Percentiles rank a stretch among this genome's conserved stretches.
Evolutionary conservation across 2,329 filamentous ascomycete species (phyloP).

Genomic region (Capronia americana): DNA sequence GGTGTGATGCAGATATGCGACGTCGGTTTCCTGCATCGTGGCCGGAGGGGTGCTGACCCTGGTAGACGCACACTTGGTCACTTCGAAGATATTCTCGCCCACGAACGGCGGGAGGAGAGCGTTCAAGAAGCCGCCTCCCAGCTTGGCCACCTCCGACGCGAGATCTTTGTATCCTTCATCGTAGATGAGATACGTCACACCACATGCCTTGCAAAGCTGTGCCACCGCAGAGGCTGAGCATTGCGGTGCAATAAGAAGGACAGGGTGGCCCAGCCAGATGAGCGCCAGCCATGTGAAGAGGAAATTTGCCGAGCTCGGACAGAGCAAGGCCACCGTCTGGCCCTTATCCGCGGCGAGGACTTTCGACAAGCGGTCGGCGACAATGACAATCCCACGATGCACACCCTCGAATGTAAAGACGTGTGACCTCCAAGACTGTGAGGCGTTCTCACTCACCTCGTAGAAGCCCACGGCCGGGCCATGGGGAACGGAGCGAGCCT

Average conservation of each 20-base stretch:
- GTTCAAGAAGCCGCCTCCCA: neutral
- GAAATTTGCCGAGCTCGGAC: constrained; percentile 63
- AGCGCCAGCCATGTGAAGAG: constrained; percentile 66
- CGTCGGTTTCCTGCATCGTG: constrained; percentile 43
- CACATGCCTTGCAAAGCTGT: constrained; percentile 59
- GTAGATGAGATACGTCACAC: constrained; percentile 54
- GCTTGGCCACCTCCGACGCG: constrained; percentile 19
- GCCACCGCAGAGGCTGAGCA: constrained; percentile 55
- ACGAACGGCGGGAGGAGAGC: constrained; percentile 17
- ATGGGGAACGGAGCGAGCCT: constrained; percentile 50
- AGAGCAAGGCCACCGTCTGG: constrained; percentile 59
- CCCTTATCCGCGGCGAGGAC: constrained; percentile 28
- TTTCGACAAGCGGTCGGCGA: constrained; percentile 31
- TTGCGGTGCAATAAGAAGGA: constrained; percentile 65
- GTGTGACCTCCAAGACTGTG: constrained; percentile 13
- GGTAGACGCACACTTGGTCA: neutral
- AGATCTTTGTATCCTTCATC: constrained; percentile 46
- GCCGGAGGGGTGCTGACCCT: neutral
- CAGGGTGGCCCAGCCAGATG: constrained; percentile 61
- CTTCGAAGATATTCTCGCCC: constrained; percentile 18
- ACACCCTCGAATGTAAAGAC: constrained; percentile 32
- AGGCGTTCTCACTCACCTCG: neutral
- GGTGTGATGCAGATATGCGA: constrained; percentile 67
- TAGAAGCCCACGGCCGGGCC: constrained; percentile 59
- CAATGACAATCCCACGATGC: constrained; percentile 2